phyloP scores from a whole-genome alignment of 2,329 filamentous ascomycete genomes.

The Didymella sp. region DNA sequence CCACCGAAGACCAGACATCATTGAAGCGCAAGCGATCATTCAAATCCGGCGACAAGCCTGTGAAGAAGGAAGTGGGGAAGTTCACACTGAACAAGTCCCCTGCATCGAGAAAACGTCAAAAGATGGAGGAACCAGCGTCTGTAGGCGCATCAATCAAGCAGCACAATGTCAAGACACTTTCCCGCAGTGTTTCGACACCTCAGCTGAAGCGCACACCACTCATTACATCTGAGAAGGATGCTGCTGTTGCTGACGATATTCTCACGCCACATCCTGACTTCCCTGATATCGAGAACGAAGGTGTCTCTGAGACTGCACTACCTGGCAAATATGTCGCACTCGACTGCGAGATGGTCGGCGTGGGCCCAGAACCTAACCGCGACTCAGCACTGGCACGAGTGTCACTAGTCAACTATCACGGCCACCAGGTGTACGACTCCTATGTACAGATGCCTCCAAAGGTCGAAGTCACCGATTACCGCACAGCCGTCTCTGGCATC shows the following conservation, averaged over 20 bases:
- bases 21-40: slow-evolving; percentile 47
- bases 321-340: slow-evolving; percentile 90
- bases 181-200: slow-evolving; percentile 45
- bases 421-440: slow-evolving; percentile 90
- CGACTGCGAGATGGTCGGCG: slow-evolving; percentile 98
- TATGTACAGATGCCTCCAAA: slow-evolving; percentile 75
- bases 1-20: slow-evolving; percentile 32
- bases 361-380: slow-evolving; percentile 68
- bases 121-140: slow-evolving; percentile 48
- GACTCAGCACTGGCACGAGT: slow-evolving; percentile 83
- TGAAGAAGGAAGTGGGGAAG: slow-evolving; percentile 43
- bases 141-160: slow-evolving; percentile 45
- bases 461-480: slow-evolving; percentile 85
- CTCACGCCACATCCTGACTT: slow-evolving; percentile 52
- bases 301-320: slow-evolving; percentile 62
- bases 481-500: slow-evolving; percentile 85
- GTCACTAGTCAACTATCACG: slow-evolving; percentile 92
- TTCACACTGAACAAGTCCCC: slow-evolving; percentile 27
- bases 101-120: slow-evolving; percentile 44
- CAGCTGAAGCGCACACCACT: slow-evolving; percentile 55
- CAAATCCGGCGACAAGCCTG: slow-evolving; percentile 29
- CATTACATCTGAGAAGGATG: slow-evolving; percentile 60
- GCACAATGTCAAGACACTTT: slow-evolving; percentile 53
- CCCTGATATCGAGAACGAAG: slow-evolving; percentile 54
- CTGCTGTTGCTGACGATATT: slow-evolving; percentile 61